Evolutionary conservation across 768 basidiomycete species (phyloP).

Genomic region (Mycena rosella): DNA sequence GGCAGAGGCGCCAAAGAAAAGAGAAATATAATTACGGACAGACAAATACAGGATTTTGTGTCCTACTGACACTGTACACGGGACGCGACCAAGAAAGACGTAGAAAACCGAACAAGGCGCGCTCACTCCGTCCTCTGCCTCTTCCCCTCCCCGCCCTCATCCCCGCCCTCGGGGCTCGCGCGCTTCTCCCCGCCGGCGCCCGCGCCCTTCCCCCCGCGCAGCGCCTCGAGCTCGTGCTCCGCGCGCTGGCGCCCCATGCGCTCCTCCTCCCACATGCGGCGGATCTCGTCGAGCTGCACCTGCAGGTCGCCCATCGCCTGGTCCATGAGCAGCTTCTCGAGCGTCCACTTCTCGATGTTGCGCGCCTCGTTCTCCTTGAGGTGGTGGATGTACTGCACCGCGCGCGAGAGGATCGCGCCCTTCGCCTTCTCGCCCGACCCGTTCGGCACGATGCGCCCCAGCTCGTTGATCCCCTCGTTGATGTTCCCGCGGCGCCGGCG

Average conservation of each 20-base stretch:
- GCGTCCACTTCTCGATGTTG: conserved; percentile 94
- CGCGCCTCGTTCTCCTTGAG: conserved; percentile 92
- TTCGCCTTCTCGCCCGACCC: conserved; percentile 91
- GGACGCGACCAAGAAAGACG: conserved; percentile 21
- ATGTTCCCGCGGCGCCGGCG: conserved; percentile 95
- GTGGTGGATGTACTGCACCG: conserved; percentile 93
- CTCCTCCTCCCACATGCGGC: conserved; percentile 87
- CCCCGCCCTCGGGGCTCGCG: conserved; percentile 48
- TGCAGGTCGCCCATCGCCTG: conserved; percentile 92
- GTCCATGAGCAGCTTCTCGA: conserved; percentile 93
- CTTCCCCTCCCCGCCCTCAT: conserved; percentile 49
- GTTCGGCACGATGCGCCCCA: conserved; percentile 90
- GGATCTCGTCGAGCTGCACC: conserved; percentile 85
- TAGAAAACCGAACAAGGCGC: conserved; percentile 2
- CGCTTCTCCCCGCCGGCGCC: conserved; percentile 48
- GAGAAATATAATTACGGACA: no score
- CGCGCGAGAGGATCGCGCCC: conserved; percentile 87
- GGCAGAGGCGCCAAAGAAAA: no score
- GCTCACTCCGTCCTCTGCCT: conserved; percentile 57
- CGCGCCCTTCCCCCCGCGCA: conserved; percentile 61
- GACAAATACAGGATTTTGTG: no score
- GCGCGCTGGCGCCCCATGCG: conserved; percentile 67
- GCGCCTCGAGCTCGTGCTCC: conserved; percentile 73
- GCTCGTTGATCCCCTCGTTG: conserved; percentile 95
- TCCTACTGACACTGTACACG: no score